phyloP scores from a whole-genome alignment of 176 grass and related monocot species.

The Oryza punctata region DNA sequence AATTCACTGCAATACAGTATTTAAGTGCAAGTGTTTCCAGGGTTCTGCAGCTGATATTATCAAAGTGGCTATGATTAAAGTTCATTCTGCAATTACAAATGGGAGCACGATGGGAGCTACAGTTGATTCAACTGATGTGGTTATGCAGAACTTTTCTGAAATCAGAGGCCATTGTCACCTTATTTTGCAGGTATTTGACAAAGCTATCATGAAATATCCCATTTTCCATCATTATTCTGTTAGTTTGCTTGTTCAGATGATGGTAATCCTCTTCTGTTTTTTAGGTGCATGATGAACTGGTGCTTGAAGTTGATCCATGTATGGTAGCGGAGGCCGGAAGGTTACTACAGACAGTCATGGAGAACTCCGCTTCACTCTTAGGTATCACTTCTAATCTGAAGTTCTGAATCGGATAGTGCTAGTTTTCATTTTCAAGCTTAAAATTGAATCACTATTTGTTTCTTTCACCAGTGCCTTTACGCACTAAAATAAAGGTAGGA shows the following conservation, averaged over 20 bases:
- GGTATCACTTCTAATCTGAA: slow-evolving; percentile 50
- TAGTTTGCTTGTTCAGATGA: neutral
- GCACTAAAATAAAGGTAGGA: slow-evolving; percentile 75
- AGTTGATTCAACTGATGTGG: slow-evolving; percentile 43
- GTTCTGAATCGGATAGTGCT: neutral
- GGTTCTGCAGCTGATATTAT: slow-evolving; percentile 95
- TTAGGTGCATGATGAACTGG: slow-evolving; percentile 95
- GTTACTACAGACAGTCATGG: slow-evolving; percentile 81
- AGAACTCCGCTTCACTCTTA: slow-evolving; percentile 74
- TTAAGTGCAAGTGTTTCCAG: slow-evolving; percentile 37
- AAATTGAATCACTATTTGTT: slow-evolving; percentile 34
- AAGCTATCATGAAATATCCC: neutral
- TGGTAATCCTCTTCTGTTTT: slow-evolving; percentile 15
- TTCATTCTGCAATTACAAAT: slow-evolving; percentile 74
- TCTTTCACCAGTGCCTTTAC: slow-evolving; percentile 78
- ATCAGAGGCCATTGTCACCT: slow-evolving; percentile 70
- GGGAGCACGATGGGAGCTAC: neutral
- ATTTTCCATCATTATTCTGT: slow-evolving; percentile 16
- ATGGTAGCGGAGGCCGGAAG: slow-evolving; percentile 59
- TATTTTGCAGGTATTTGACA: slow-evolving; percentile 72
- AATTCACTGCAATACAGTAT: neutral
- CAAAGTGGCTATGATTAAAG: slow-evolving; percentile 90
- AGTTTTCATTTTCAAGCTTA: slow-evolving; percentile 9
- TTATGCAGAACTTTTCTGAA: slow-evolving; percentile 50
- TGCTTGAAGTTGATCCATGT: slow-evolving; percentile 72